A percentile compares a stretch with the other conserved stretches of the same genome.
Conservation (phyloP, 306 rosid genomes). For the Purshia tridentata region DNA sequence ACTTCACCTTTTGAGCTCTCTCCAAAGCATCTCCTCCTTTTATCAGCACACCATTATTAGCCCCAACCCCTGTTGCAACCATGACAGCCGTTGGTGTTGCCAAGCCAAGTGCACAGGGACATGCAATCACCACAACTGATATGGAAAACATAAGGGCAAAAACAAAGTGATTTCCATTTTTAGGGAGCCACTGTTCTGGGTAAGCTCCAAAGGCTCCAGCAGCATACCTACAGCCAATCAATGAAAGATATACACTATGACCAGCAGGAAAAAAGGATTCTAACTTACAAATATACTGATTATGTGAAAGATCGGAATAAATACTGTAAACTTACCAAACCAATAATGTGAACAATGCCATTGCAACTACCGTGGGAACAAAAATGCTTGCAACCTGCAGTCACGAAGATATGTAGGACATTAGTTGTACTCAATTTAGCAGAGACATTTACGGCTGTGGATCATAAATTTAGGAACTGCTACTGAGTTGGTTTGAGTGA, state of each 20-base stretch:
- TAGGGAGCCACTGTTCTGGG: constrained; percentile 84
- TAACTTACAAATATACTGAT: constrained; percentile 13
- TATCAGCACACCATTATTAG: constrained; percentile 90
- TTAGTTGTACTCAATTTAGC: constrained; percentile 18
- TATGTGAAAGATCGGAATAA: constrained; percentile 2
- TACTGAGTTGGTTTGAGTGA: neutral
- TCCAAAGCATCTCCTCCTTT: constrained; percentile 99
- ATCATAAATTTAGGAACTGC: neutral
- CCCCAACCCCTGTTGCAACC: constrained; percentile 99
- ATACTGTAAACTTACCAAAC: constrained; percentile 62
- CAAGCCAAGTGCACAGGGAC: constrained; percentile 98
- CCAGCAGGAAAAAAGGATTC: constrained; percentile 18
- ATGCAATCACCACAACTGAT: constrained; percentile 94
- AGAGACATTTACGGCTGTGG: neutral
- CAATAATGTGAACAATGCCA: constrained; percentile 74
- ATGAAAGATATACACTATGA: constrained; percentile 10
- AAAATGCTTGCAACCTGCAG: constrained; percentile 95
- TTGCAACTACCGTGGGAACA: constrained; percentile 76
- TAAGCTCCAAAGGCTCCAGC: constrained; percentile 82
- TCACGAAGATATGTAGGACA: constrained; percentile 22
- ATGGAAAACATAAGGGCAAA: constrained; percentile 98
- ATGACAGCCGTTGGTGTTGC: constrained; percentile 99
- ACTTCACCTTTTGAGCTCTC: constrained; percentile 87
- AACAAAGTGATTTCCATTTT: constrained; percentile 86
- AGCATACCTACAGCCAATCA: constrained; percentile 53